Conservation (phyloP, 176 grass and related monocot genomes). For the Oryza meridionalis region DNA sequence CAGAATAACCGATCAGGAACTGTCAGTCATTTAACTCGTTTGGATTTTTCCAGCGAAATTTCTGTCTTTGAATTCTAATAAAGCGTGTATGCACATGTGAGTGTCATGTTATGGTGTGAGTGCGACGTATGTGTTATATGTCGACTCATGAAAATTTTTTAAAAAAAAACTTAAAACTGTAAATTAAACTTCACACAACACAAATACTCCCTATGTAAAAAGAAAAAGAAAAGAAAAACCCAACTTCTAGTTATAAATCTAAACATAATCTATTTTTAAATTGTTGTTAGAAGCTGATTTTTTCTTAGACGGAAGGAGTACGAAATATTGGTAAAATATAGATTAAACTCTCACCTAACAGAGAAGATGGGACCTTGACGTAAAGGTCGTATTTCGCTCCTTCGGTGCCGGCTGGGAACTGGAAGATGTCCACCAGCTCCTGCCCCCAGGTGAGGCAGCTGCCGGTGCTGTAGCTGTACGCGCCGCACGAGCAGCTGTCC, state of each 20-base stretch:
- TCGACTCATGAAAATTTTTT: too few species aligned
- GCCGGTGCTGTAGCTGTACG: constrained; percentile 50
- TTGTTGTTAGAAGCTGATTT: too few species aligned
- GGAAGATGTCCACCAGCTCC: constrained; percentile 77
- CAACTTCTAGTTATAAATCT: too few species aligned
- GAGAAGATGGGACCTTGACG: constrained; percentile 57
- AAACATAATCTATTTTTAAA: too few species aligned
- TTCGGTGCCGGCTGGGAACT: constrained; percentile 50
- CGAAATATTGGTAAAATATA: too few species aligned
- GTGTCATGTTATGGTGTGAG: too few species aligned
- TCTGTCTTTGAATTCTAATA: background rate
- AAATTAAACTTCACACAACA: background rate
- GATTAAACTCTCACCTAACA: constrained; percentile 43
- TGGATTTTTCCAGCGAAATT: background rate
- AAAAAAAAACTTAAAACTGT: too few species aligned
- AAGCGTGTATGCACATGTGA: background rate
- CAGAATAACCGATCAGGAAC: too few species aligned
- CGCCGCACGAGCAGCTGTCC: constrained; percentile 72
- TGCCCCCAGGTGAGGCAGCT: constrained; percentile 68
- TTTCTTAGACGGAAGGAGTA: too few species aligned
- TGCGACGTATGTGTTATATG: background rate
- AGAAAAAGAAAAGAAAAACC: too few species aligned
- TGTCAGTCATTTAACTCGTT: background rate
- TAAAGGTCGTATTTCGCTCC: constrained; percentile 53
- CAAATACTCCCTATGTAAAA: too few species aligned